Base-by-base conservation (phyloP, 345 rosid genomes). In the Citrus unshiu region DNA sequence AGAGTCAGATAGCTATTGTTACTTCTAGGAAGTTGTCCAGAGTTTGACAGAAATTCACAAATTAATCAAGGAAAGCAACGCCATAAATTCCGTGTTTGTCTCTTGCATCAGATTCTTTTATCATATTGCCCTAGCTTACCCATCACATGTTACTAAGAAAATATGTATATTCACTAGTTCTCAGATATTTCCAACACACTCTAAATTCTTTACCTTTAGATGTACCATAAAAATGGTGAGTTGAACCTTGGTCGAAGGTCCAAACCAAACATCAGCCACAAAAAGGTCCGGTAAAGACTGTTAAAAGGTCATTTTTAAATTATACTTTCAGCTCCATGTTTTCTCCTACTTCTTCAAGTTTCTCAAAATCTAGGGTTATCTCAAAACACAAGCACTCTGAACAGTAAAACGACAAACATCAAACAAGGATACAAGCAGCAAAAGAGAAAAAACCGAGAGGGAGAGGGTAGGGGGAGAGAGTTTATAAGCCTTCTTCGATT, bases 21-120 rank as follows among this genome's bases (percentile, higher is more conserved):
- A 49, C 79, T 82, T 85, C 80, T 74, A 14, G 77, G 79, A 82
- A 80, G 75, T 43, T 81, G 74, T 64, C 43, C 25, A 14, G 12
- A 14, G 56, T 32, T 56, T 25, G 72, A 46, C 14, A 60, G 59
- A 65, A 81, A 58, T 14, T 75, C 25, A 61, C 51, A 4, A 5
- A 59, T 54, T 59, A 72, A 32, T 39, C 34, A 61, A 22, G 18
- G 79, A 73, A 76, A 68, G 39, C 62, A 79, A 77, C 78, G 68
- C 51, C 18, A 51, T 21, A 66, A 82, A 72, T 77, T 78, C 84
- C 64, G 65, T 73, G 24, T 49, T 39, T 77, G 27, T 70, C 29
- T 58, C 57, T 43, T 40, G 65, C 71, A 68, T 24, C 71, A 61
- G 35, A 60, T 72, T 18, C 70, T 77, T 5, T 8, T 25, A 13